Evolutionary conservation across 768 basidiomycete species (phyloP).

Genomic region (Hemileccinum rubropunctum): DNA sequence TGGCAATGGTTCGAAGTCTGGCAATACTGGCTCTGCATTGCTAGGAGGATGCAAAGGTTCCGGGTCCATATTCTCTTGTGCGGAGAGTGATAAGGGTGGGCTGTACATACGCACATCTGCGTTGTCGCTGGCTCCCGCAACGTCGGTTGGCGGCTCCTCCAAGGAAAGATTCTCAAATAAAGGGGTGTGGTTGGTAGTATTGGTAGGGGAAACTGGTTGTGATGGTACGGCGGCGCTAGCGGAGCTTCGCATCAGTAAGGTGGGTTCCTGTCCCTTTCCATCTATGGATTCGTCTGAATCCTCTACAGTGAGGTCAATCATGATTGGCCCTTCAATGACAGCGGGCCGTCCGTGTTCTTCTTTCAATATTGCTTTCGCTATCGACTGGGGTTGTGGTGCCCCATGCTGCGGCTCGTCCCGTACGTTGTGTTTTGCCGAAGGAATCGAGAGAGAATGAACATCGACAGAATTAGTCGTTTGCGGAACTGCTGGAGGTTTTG

Average conservation of each 20-base stretch:
- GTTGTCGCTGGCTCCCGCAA: slow-evolving; percentile 1
- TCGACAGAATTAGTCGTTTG: background rate
- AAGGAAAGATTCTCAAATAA: slow-evolving; percentile 21
- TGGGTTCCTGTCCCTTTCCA: slow-evolving; percentile 8
- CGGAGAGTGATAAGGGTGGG: slow-evolving; percentile 9
- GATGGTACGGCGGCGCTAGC: slow-evolving; percentile 2
- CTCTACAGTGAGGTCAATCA: slow-evolving; percentile 27
- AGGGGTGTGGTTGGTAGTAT: slow-evolving; percentile 17
- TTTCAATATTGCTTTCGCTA: background rate
- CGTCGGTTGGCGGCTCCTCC: slow-evolving; percentile 11
- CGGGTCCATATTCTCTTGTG: slow-evolving; percentile 12
- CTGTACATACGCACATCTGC: slow-evolving; percentile 24
- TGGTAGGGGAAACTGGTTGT: slow-evolving; percentile 7
- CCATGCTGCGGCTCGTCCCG: background rate
- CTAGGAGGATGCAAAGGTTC: slow-evolving; percentile 6
- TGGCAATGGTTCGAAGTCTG: slow-evolving; percentile 8
- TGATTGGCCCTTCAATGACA: slow-evolving; percentile 16
- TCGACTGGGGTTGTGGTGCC: background rate
- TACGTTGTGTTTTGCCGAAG: background rate
- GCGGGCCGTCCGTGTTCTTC: background rate
- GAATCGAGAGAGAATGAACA: background rate
- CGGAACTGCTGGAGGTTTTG: background rate
- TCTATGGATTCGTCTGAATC: slow-evolving; percentile 21
- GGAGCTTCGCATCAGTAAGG: slow-evolving; percentile 8
- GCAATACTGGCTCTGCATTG: background rate